These are phyloP conservation scores for Cutaneotrichosporon daszewskae DNA, from an alignment of 1,284 basidiomycete species.

Conservation along the genomic window DNA sequence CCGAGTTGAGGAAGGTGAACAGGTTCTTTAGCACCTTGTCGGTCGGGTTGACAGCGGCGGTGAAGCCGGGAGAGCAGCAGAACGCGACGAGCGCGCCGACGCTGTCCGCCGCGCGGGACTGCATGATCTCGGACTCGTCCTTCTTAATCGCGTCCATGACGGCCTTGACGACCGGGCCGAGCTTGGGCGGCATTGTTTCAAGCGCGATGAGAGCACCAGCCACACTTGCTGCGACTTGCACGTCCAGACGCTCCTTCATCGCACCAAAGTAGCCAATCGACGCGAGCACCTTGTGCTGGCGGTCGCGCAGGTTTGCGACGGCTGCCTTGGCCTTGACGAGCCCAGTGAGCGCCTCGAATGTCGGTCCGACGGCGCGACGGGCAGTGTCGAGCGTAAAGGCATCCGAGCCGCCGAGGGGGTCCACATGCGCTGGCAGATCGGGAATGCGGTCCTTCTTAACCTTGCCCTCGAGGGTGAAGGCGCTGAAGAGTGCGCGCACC, in stretches of 20 bases:
- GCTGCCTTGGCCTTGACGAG: slow-evolving; percentile 69
- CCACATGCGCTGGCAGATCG: slow-evolving; percentile 67
- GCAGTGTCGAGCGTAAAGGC: slow-evolving; percentile 80
- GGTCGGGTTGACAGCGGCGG: slow-evolving; percentile 55
- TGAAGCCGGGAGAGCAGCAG: slow-evolving; percentile 64
- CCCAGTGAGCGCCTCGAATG: slow-evolving; percentile 61
- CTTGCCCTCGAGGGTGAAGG: slow-evolving; percentile 80
- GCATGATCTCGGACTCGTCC: slow-evolving; percentile 83
- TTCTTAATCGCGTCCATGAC: slow-evolving; percentile 99
- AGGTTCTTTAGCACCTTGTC: slow-evolving; percentile 98
- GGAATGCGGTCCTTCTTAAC: slow-evolving; percentile 74
- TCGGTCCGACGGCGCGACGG: slow-evolving; percentile 61
- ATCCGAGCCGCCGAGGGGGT: slow-evolving; percentile 57
- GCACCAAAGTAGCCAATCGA: slow-evolving; percentile 77
- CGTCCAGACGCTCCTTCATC: slow-evolving; percentile 80
- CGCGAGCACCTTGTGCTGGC: slow-evolving; percentile 64
- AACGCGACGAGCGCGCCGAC: slow-evolving; percentile 84
- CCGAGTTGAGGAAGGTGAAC: slow-evolving; percentile 93
- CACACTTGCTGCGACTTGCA: slow-evolving; percentile 79
- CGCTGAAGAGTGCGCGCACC: slow-evolving; percentile 69
- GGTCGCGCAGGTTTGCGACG: slow-evolving; percentile 68
- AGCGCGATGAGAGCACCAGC: slow-evolving; percentile 87
- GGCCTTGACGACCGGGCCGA: slow-evolving; percentile 92
- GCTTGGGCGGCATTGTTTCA: slow-evolving; percentile 77
- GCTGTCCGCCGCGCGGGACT: slow-evolving; percentile 79